Percentiles rank a stretch among this genome's conserved stretches.
These are phyloP conservation scores for Tuber umbilicatum DNA, from an alignment of 495 filamentous ascomycete genomes.

Conservation along the genomic window DNA sequence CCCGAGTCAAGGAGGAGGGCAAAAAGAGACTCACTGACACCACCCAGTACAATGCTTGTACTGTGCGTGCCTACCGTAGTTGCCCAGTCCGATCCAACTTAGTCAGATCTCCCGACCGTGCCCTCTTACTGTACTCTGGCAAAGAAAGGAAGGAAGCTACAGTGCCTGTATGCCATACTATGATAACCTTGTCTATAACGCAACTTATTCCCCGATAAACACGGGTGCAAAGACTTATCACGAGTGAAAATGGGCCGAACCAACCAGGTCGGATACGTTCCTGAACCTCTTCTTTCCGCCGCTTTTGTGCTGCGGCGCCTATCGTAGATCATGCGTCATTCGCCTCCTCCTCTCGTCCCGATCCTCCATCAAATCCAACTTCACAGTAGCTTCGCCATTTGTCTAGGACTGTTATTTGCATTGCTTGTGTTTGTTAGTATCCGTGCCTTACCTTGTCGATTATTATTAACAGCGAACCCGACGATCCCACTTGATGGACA, in stretches of 20 bases:
- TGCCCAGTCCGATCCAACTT: not conserved
- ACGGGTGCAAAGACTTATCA: not conserved
- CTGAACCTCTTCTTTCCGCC: not conserved
- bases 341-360: not conserved
- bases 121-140: not conserved
- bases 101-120: not conserved
- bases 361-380: not conserved
- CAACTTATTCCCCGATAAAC: constrained; percentile 1
- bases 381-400: not conserved
- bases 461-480: constrained; percentile 2
- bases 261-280: constrained; percentile 2
- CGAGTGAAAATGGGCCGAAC: constrained; percentile 1
- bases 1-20: not conserved
- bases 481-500: constrained; percentile 2
- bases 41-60: not conserved
- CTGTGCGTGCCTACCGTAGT: not conserved
- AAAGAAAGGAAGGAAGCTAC: not conserved
- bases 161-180: not conserved
- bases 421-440: not conserved
- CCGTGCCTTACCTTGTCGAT: not conserved
- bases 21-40: not conserved
- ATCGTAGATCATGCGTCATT: not conserved
- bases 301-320: constrained; percentile 6
- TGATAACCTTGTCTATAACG: not conserved
- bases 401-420: not conserved